phyloP scores from a whole-genome alignment of 2,329 filamentous ascomycete species.

The Colletotrichum agaves region DNA sequence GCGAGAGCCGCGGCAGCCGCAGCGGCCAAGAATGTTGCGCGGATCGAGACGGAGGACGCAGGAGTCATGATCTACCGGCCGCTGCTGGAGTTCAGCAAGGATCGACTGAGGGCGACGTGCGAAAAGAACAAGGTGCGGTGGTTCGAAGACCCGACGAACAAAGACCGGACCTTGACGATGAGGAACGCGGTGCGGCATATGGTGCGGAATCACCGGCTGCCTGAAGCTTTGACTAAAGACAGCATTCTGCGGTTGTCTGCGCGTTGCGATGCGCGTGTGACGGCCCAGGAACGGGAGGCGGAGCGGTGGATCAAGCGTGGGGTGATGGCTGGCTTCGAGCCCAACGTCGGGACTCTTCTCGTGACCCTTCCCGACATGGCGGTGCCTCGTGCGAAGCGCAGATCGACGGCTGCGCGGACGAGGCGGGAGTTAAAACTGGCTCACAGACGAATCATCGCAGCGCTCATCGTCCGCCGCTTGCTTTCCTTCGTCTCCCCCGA shows the following conservation, averaged over 20 bases:
- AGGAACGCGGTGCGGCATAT: slow-evolving; percentile 85
- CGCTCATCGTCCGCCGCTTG: slow-evolving; percentile 58
- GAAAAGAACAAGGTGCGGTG: slow-evolving; percentile 73
- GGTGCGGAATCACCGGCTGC: slow-evolving; percentile 67
- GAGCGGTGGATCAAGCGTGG: slow-evolving; percentile 62
- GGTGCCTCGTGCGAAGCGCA: slow-evolving; percentile 39
- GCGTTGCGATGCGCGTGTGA: slow-evolving; percentile 57
- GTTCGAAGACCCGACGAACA: slow-evolving; percentile 89
- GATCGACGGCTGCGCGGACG: slow-evolving; percentile 10
- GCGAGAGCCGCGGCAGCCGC: slow-evolving; percentile 26
- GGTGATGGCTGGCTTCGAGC: slow-evolving; percentile 59
- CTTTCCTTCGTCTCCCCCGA: slow-evolving; percentile 64
- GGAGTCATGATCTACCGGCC: slow-evolving; percentile 77
- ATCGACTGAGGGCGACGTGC: slow-evolving; percentile 80
- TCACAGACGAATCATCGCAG: slow-evolving; percentile 56
- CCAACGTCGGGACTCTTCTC: slow-evolving; percentile 59
- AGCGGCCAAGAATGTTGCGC: slow-evolving; percentile 22
- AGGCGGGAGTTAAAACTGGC: slow-evolving; percentile 44
- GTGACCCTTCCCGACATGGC: slow-evolving; percentile 56
- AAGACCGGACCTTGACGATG: slow-evolving; percentile 77
- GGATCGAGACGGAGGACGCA: slow-evolving; percentile 65
- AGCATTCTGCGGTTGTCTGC: slow-evolving; percentile 71
- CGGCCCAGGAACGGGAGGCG: slow-evolving; percentile 62
- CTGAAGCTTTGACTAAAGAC: slow-evolving; percentile 73
- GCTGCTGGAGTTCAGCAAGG: slow-evolving; percentile 76